Conservation (phyloP, 2,329 filamentous ascomycete genomes). For the Exophiala sp. region DNA sequence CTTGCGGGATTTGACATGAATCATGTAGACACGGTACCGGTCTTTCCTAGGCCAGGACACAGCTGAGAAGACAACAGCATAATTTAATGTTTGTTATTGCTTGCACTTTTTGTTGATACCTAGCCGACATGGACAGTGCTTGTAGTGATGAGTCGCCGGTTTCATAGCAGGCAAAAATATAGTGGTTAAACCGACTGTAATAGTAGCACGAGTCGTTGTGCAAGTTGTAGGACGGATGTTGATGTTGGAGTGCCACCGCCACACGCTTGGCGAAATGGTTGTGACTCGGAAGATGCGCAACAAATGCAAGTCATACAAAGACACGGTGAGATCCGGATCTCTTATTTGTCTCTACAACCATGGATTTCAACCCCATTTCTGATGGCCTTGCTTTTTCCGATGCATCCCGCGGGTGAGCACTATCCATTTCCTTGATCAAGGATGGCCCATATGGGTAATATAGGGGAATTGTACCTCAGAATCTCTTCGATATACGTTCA, state of each 20-base stretch:
- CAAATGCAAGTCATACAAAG: neutral
- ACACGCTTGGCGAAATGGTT: neutral
- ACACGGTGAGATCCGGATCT: neutral
- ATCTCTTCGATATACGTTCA: too few species aligned
- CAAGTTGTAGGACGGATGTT: neutral
- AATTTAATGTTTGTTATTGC: slow-evolving; percentile 8
- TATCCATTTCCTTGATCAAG: too few species aligned
- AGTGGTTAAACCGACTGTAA: neutral
- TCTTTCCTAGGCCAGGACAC: slow-evolving; percentile 73
- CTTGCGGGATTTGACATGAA: slow-evolving; percentile 70
- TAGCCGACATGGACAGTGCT: too few species aligned
- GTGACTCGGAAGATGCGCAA: too few species aligned
- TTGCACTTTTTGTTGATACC: too few species aligned
- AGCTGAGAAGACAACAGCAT: slow-evolving; percentile 32
- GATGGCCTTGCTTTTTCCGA: too few species aligned
- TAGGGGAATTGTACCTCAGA: too few species aligned
- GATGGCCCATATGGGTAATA: too few species aligned
- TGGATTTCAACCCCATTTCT: too few species aligned
- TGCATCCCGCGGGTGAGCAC: too few species aligned
- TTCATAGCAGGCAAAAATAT: too few species aligned
- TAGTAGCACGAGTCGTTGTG: neutral
- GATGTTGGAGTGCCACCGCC: neutral
- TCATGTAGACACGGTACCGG: slow-evolving; percentile 67
- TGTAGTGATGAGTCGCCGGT: too few species aligned
- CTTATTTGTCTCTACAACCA: neutral